phyloP scores from a whole-genome alignment of 2,329 filamentous ascomycete genomes.

The Cladosporium austrohemisphaericum region DNA sequence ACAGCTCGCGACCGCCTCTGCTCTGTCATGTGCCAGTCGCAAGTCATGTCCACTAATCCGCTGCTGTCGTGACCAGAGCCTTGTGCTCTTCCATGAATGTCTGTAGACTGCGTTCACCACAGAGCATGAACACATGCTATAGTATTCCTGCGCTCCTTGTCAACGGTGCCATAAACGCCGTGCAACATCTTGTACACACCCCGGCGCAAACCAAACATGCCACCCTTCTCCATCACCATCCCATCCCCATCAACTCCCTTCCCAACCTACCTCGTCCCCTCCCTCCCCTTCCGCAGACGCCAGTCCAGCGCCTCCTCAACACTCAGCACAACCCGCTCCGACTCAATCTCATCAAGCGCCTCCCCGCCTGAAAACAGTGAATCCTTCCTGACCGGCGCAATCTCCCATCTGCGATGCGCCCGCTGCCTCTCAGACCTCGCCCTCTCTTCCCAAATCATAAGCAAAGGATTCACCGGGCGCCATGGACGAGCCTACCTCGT shows the following conservation, averaged over 20 bases:
- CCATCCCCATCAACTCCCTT: slow-evolving; percentile 40
- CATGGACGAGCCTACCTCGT: slow-evolving; percentile 64
- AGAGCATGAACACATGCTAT: too few species aligned
- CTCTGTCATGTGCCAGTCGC: slow-evolving; percentile 12
- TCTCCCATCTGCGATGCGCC: slow-evolving; percentile 56
- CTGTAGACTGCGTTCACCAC: too few species aligned
- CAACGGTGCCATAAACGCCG: neutral
- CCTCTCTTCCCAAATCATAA: slow-evolving; percentile 54
- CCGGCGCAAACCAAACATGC: slow-evolving; percentile 2
- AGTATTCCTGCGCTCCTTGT: too few species aligned
- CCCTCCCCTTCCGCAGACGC: slow-evolving; percentile 46
- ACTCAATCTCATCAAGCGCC: slow-evolving; percentile 20
- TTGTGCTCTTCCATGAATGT: neutral
- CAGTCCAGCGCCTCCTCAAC: slow-evolving; percentile 39
- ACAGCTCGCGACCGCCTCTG: too few species aligned
- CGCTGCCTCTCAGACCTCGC: slow-evolving; percentile 58
- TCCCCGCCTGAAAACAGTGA: slow-evolving; percentile 19
- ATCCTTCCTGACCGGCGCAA: slow-evolving; percentile 44
- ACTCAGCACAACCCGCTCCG: slow-evolving; percentile 33
- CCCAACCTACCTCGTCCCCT: slow-evolving; percentile 50
- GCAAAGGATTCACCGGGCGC: slow-evolving; percentile 47
- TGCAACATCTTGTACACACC: neutral
- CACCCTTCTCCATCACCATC: slow-evolving; percentile 24
- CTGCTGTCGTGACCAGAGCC: slow-evolving; percentile 11
- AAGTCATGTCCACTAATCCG: neutral